A percentile compares a stretch with the other conserved stretches of the same genome.
Evolutionary conservation across 768 basidiomycete species (phyloP).

Genomic region (Lactarius hatsudake): DNA sequence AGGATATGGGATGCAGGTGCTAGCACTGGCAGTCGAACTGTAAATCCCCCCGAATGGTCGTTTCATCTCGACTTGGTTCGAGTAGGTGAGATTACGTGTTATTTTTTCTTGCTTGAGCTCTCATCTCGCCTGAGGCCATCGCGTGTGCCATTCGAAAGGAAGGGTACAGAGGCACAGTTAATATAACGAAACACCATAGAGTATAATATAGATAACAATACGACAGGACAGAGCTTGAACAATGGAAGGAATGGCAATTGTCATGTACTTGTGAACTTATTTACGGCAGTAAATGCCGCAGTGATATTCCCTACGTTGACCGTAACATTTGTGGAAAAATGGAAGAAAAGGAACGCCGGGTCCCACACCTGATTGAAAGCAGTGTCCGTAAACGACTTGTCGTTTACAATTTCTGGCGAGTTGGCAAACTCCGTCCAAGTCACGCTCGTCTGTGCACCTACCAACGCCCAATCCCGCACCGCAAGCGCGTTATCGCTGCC

Average conservation of each 20-base stretch:
- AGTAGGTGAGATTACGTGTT: background rate
- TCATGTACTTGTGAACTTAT: conserved; percentile 29
- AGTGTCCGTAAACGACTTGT: conserved; percentile 43
- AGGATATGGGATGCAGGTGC: background rate
- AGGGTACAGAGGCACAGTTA: background rate
- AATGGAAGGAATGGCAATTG: background rate
- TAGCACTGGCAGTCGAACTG: background rate
- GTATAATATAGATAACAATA: conserved; percentile 25
- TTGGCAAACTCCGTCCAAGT: conserved; percentile 54
- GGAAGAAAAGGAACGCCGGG: conserved; percentile 38
- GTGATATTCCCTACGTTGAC: conserved; percentile 46
- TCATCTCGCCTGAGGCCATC: conserved; percentile 2
- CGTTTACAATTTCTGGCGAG: conserved; percentile 50
- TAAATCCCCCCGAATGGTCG: background rate
- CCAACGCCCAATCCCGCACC: conserved; percentile 55
- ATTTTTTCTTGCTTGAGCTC: conserved; percentile 8
- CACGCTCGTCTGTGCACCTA: conserved; percentile 38
- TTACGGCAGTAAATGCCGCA: conserved; percentile 36
- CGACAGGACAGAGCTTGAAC: background rate
- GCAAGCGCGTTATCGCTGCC: conserved; percentile 49
- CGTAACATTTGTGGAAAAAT: conserved; percentile 30
- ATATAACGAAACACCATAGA: conserved; percentile 1
- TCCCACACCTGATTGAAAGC: conserved; percentile 51
- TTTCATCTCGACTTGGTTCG: background rate
- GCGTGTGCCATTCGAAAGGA: background rate